A percentile compares a stretch with the other conserved stretches of the same genome.
Evolutionary conservation across 2,329 filamentous ascomycete genomes (phyloP).

Genomic region (Arthrobotrys pseudoclavata): DNA sequence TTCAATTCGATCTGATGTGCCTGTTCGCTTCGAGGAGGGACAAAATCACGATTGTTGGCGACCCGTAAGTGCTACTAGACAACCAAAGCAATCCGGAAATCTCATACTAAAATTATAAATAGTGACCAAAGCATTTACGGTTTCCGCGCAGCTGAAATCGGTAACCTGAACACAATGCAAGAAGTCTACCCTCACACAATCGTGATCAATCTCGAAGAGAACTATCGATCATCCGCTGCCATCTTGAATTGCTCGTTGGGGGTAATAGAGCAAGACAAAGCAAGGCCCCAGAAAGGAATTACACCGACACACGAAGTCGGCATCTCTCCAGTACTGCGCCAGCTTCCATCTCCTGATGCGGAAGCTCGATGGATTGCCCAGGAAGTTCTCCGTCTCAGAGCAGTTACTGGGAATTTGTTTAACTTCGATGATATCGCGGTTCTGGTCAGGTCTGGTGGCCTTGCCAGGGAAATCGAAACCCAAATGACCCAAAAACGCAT

Average conservation of each 20-base stretch:
- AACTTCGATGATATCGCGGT: constrained; percentile 84
- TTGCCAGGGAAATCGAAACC: constrained; percentile 88
- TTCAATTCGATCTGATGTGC: constrained; percentile 95
- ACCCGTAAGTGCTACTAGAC: constrained; percentile 70
- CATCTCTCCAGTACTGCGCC: constrained; percentile 83
- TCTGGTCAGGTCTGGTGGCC: constrained; percentile 82
- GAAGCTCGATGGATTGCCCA: constrained; percentile 91
- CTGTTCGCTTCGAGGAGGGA: constrained; percentile 80
- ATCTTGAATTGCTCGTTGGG: constrained; percentile 84
- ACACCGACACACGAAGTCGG: constrained; percentile 84
- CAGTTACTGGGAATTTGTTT: constrained; percentile 80
- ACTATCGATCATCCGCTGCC: constrained; percentile 89
- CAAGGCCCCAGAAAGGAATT: constrained; percentile 82
- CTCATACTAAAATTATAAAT: background rate
- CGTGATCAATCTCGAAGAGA: constrained; percentile 89
- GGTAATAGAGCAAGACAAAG: constrained; percentile 90
- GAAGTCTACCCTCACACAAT: constrained; percentile 81
- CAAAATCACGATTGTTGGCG: constrained; percentile 93
- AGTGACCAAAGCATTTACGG: constrained; percentile 95
- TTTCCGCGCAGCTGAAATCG: constrained; percentile 91
- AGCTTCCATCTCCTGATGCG: constrained; percentile 75
- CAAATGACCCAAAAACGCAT: constrained; percentile 84
- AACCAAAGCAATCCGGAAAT: background rate
- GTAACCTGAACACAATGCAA: constrained; percentile 85
- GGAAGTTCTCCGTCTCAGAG: constrained; percentile 79